These are phyloP conservation scores for Leishmania mexicana DNA, from an alignment of 208 protist genomes.

Conservation along the genomic window DNA sequence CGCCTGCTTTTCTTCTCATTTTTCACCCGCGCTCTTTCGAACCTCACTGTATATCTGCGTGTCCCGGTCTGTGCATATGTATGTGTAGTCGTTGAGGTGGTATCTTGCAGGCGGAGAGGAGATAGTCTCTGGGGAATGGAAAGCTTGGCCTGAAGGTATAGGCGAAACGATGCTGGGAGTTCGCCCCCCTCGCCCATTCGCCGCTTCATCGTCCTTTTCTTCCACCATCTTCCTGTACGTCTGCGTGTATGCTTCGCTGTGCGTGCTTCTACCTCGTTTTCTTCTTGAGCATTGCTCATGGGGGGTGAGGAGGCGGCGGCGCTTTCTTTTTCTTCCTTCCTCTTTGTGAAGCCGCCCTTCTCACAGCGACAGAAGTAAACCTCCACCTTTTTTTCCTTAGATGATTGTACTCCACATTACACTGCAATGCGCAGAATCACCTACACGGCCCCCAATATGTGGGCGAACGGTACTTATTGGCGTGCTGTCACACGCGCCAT, in stretches of 20 bases:
- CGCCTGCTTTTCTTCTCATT: neutral
- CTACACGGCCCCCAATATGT: neutral
- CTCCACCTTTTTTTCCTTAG: conserved; percentile 4
- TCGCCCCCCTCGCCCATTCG: neutral
- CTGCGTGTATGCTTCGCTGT: neutral
- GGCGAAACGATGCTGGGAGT: neutral
- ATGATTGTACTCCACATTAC: neutral
- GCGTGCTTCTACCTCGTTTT: neutral
- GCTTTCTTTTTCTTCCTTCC: neutral
- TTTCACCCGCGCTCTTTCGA: neutral
- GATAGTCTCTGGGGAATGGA: neutral
- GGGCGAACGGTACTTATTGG: neutral
- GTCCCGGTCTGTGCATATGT: neutral
- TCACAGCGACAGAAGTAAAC: neutral
- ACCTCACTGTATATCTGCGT: neutral
- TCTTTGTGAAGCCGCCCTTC: neutral
- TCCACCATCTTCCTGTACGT: neutral
- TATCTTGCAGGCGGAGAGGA: neutral
- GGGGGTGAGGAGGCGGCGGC: neutral
- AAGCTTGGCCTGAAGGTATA: neutral
- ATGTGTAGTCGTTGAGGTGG: neutral
- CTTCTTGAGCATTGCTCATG: neutral
- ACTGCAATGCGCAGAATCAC: neutral
- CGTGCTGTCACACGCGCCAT: neutral
- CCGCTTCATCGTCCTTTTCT: neutral